A percentile compares a stretch with the other conserved stretches of the same genome.
Conservation (phyloP, 2,329 filamentous ascomycete species). For the Capronia epimyces region DNA sequence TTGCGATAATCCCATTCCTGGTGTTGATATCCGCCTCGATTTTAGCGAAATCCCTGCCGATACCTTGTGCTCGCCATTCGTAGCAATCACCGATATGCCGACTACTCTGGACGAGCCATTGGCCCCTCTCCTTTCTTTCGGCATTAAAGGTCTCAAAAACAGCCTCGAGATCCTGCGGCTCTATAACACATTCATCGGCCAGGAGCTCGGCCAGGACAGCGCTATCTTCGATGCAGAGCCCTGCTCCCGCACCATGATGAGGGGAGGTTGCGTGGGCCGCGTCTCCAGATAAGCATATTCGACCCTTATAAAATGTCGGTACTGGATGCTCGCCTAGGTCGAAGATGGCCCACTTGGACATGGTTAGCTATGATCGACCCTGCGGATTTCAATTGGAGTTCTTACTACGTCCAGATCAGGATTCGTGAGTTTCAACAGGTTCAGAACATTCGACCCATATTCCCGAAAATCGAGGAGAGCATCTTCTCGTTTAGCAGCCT, state of each 20-base stretch:
- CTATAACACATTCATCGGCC: constrained; percentile 26
- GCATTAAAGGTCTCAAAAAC: constrained; percentile 32
- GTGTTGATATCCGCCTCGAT: constrained; percentile 38
- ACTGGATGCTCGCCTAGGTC: constrained; percentile 37
- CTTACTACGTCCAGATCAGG: constrained; percentile 29
- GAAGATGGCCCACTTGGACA: constrained; percentile 40
- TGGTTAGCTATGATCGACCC: no score
- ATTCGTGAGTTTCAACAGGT: constrained; percentile 31
- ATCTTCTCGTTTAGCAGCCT: constrained; percentile 30
- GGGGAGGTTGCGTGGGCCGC: constrained; percentile 41
- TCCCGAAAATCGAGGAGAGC: constrained; percentile 25
- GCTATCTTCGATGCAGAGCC: constrained; percentile 35
- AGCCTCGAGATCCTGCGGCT: constrained; percentile 28
- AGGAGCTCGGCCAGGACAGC: constrained; percentile 32
- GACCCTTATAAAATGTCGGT: constrained; percentile 35
- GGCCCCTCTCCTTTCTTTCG: constrained; percentile 30
- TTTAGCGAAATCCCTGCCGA: constrained; percentile 35
- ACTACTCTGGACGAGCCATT: constrained; percentile 36
- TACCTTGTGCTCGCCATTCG: constrained; percentile 33
- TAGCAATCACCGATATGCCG: constrained; percentile 33
- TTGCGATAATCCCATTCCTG: constrained; percentile 25
- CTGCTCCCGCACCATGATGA: constrained; percentile 39
- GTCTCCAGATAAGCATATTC: constrained; percentile 37
- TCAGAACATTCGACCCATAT: constrained; percentile 25
- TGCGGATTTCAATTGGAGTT: no score